These are phyloP conservation scores for Ramularia endophylla DNA, from an alignment of 2,329 filamentous ascomycete genomes.

Conservation along the genomic window DNA sequence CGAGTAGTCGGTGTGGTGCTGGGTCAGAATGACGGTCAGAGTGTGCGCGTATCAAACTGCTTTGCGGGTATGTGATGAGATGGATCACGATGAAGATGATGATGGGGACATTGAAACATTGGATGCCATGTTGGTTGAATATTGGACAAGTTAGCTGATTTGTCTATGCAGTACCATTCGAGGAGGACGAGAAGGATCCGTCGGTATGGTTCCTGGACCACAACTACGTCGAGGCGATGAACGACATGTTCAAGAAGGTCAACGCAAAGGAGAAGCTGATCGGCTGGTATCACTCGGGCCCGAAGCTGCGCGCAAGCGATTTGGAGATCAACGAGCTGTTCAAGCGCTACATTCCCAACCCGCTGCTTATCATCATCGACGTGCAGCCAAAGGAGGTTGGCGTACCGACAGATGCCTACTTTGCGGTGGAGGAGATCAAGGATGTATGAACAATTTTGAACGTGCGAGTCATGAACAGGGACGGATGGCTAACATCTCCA, in stretches of 20 bases:
- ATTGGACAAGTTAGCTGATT: conserved; percentile 2
- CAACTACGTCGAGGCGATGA: conserved; percentile 99
- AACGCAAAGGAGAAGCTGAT: conserved; percentile 98
- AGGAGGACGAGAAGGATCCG: conserved; percentile 97
- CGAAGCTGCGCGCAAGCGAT: conserved; percentile 93
- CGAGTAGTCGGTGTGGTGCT: conserved; percentile 91
- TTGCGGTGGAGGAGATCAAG: conserved; percentile 99
- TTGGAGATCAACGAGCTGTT: conserved; percentile 99
- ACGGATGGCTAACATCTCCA: conserved; percentile 19
- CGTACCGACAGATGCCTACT: conserved; percentile 97
- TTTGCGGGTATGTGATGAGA: conserved; percentile 66
- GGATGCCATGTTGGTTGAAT: conserved; percentile 2
- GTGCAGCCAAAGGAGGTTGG: conserved; percentile 97
- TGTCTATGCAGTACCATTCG: conserved; percentile 71
- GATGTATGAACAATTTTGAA: conserved; percentile 60
- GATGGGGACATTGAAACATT: neutral
- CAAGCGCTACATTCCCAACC: conserved; percentile 97
- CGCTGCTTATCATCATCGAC: conserved; percentile 93
- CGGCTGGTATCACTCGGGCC: conserved; percentile 98
- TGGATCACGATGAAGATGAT: too few relatives aligned
- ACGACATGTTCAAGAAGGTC: conserved; percentile 99
- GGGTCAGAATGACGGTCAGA: conserved; percentile 93
- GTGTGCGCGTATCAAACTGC: conserved; percentile 96
- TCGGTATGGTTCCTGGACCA: conserved; percentile 99
- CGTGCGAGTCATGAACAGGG: neutral